Evolutionary conservation across 2,329 filamentous ascomycete species (phyloP).

Genomic region (Grosmannia penicillata): DNA sequence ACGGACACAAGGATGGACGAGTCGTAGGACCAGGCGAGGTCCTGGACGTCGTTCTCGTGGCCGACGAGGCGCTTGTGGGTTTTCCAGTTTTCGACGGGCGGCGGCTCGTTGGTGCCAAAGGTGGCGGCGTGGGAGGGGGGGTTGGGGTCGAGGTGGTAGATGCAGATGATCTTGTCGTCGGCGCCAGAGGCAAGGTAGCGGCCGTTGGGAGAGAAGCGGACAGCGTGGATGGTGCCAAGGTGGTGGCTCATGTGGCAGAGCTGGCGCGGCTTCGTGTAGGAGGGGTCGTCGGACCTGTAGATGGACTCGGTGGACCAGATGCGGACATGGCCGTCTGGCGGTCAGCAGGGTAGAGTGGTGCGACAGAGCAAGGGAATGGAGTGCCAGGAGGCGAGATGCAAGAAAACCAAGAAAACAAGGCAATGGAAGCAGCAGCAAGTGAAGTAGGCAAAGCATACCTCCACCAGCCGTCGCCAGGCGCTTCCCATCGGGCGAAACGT

Average conservation of each 20-base stretch:
- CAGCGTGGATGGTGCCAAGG: slow-evolving; percentile 90
- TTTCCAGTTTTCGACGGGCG: slow-evolving; percentile 95
- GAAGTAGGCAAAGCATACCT: slow-evolving; percentile 37
- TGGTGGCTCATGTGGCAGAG: slow-evolving; percentile 97
- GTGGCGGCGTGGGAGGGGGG: slow-evolving; percentile 61
- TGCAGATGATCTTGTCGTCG: slow-evolving; percentile 97
- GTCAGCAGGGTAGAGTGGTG: slow-evolving; percentile 20
- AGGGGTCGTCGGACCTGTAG: slow-evolving; percentile 58
- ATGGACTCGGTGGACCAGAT: slow-evolving; percentile 97
- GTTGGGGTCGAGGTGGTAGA: slow-evolving; percentile 79
- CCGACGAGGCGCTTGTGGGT: slow-evolving; percentile 85
- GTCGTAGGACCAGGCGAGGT: slow-evolving; percentile 92
- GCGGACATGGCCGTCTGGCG: slow-evolving; percentile 74
- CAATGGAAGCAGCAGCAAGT: too few species aligned
- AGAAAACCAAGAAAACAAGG: not conserved
- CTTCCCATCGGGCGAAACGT: slow-evolving; percentile 87
- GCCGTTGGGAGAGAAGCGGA: slow-evolving; percentile 89
- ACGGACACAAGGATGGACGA: slow-evolving; percentile 93
- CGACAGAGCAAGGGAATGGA: not conserved
- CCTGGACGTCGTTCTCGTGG: slow-evolving; percentile 97
- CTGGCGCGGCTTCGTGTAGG: slow-evolving; percentile 70
- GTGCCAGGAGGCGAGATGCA: not conserved
- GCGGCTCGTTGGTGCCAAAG: slow-evolving; percentile 81
- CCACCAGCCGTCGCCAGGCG: slow-evolving; percentile 88
- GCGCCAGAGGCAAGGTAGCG: slow-evolving; percentile 93